phyloP scores from a whole-genome alignment of 495 filamentous ascomycete species.

The Massariosphaeria phaeospora region DNA sequence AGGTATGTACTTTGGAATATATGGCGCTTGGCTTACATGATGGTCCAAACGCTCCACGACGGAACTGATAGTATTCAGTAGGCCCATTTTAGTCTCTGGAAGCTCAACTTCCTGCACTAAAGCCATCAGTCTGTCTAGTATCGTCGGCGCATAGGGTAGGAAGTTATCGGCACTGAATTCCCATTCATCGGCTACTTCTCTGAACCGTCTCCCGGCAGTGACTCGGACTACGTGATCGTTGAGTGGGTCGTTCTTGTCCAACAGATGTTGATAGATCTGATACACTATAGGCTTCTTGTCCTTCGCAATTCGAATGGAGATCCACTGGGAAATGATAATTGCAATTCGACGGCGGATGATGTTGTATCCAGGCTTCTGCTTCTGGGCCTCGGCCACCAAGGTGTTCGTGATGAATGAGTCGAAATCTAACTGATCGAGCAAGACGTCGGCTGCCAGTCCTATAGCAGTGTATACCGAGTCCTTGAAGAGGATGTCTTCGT shows the following conservation, averaged over 20 bases:
- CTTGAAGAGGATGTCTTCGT: conserved; percentile 71
- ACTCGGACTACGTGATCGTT: conserved; percentile 93
- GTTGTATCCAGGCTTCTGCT: conserved; percentile 68
- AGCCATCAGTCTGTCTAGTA: conserved; percentile 62
- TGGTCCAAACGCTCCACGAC: conserved; percentile 78
- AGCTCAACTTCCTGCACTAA: conserved; percentile 76
- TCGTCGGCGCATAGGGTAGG: conserved; percentile 64
- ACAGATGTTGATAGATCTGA: conserved; percentile 82
- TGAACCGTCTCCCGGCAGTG: conserved; percentile 80
- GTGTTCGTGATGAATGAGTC: conserved; percentile 68
- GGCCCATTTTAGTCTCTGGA: conserved; percentile 78
- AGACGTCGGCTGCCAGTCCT: conserved; percentile 73
- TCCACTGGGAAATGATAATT: conserved; percentile 86
- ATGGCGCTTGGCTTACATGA: conserved; percentile 46
- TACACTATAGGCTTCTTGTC: conserved; percentile 69
- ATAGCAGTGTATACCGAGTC: conserved; percentile 92
- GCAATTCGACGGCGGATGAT: conserved; percentile 83
- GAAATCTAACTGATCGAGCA: conserved; percentile 70
- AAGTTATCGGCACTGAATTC: conserved; percentile 70
- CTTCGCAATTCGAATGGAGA: conserved; percentile 63
- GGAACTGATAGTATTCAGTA: conserved; percentile 74
- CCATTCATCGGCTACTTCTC: conserved; percentile 71
- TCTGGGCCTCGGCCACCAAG: conserved; percentile 73
- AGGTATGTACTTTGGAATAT: not conserved
- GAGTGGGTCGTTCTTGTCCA: conserved; percentile 65